phyloP scores from a whole-genome alignment of 352 stramenopile genomes.

The Pilasporangium apinafurcum region DNA sequence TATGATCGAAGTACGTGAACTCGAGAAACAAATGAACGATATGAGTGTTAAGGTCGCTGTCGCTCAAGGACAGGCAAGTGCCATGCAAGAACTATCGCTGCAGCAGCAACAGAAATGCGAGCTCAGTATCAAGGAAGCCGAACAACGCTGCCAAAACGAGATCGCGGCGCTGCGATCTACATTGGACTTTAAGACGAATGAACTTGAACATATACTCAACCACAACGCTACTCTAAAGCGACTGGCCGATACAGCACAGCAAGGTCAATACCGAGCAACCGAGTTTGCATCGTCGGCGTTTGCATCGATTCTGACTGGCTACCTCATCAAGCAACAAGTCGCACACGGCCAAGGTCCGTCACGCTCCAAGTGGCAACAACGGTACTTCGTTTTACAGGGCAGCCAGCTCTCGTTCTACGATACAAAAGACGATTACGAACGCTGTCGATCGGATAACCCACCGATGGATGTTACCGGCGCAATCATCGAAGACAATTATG shows the following conservation, averaged over 20 bases:
- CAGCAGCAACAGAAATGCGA: slow-evolving; percentile 81
- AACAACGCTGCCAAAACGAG: slow-evolving; percentile 67
- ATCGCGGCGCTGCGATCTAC: slow-evolving; percentile 55
- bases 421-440: slow-evolving; percentile 85
- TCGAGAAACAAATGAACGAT: slow-evolving; percentile 82
- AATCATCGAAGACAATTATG: slow-evolving; percentile 67
- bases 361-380: slow-evolving; percentile 79
- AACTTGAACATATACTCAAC: slow-evolving; percentile 83
- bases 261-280: slow-evolving; percentile 80
- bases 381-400: slow-evolving; percentile 82
- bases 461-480: slow-evolving; percentile 77
- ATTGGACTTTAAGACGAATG: slow-evolving; percentile 84
- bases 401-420: slow-evolving; percentile 77
- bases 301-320: slow-evolving; percentile 64
- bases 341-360: slow-evolving; percentile 25
- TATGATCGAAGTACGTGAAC: slow-evolving; percentile 61
- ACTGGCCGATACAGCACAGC: slow-evolving; percentile 76
- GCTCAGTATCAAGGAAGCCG: slow-evolving; percentile 63
- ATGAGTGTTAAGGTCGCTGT: slow-evolving; percentile 77
- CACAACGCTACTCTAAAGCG: slow-evolving; percentile 86
- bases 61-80: slow-evolving; percentile 69
- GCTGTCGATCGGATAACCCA: slow-evolving; percentile 68
- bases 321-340: slow-evolving; percentile 83
- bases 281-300: slow-evolving; percentile 74
- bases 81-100: slow-evolving; percentile 73